phyloP scores from a whole-genome alignment of 2,329 filamentous ascomycete genomes.

The Diaporthe helianthi region DNA sequence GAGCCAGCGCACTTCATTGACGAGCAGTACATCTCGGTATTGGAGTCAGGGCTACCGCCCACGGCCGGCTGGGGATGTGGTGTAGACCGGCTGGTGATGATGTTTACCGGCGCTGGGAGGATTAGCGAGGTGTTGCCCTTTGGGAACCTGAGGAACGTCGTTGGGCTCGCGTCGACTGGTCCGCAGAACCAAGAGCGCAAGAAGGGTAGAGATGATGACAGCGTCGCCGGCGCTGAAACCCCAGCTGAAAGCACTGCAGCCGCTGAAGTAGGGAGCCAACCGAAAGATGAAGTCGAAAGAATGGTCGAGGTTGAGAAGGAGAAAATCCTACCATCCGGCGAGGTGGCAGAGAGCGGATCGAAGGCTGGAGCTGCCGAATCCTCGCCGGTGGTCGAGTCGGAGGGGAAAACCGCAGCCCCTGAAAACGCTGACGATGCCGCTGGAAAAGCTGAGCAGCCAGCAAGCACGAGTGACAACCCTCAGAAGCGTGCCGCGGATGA shows the following conservation, averaged over 20 bases:
- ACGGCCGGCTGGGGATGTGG: constrained; percentile 98
- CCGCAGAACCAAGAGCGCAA: constrained; percentile 13
- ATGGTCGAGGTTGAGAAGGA: background rate
- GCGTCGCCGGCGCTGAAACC: background rate
- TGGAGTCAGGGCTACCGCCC: constrained; percentile 91
- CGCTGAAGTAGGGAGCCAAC: background rate
- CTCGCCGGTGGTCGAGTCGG: background rate
- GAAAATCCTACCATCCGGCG: background rate
- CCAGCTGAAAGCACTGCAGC: background rate
- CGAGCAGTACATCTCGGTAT: constrained; percentile 81
- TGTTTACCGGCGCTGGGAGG: constrained; percentile 78
- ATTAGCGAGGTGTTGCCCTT: constrained; percentile 91
- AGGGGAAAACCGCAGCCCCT: background rate
- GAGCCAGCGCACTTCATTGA: constrained; percentile 64
- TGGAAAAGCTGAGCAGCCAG: background rate
- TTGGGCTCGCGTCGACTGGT: constrained; percentile 53
- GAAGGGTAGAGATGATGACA: background rate
- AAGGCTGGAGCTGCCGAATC: background rate
- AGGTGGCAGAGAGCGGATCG: background rate
- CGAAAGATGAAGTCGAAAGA: background rate
- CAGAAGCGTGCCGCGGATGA: constrained; percentile 7
- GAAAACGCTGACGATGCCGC: background rate
- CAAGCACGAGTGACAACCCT: background rate
- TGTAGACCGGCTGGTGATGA: constrained; percentile 89
- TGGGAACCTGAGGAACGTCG: constrained; percentile 78